Evolutionary conservation across 148 eudicot species (phyloP), one percentile per base, ranked within the genome.

Genomic region (Vaccinium corymbosum): DNA sequence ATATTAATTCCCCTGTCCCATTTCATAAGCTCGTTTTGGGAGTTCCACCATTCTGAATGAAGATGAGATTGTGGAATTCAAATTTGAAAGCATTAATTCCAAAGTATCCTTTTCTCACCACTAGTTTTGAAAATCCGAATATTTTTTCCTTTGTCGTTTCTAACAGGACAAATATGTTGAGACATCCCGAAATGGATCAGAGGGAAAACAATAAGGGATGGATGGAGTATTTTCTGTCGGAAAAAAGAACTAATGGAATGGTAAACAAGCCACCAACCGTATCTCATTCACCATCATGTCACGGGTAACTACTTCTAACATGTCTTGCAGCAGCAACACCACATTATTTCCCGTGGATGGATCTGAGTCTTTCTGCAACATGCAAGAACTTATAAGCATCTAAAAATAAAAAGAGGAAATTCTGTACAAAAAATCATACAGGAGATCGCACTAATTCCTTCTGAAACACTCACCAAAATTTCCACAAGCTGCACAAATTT

Each of bases 241-340:
- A 56, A 52, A 48, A 42, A 48, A 77, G 50, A 29, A 46, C 62
- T 83, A 61, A 15, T 27, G 62, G 25, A 74, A 83, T 42, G 78
- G 49, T 82, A 59, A 50, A 86, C 27, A 80, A 55, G 79, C 74
- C 82, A 87, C 93, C 15, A 86, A 92, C 95, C 97, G 94, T 82
- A 84, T 90, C 91, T 92, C 97, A 88, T 93, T 94, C 87, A 89
- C 98, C 97, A 97, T 97, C 98, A 97, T 94, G 88, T 97, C 99
- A 61, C 94, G 92, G 70, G 97, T 97, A 76, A 97, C 93, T 82
- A 97, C 92, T 90, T 97, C 99, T 82, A 97, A 83, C 95, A 97
- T 93, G 85, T 97, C 99, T 87, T 93, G 98, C 84, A 97, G 93
- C 86, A 92, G 62, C 83, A 97, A 84, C 20, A 94, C 97, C 73